These are phyloP conservation scores for Lentinula boryana DNA, from an alignment of 768 basidiomycete genomes.

Conservation along the genomic window DNA sequence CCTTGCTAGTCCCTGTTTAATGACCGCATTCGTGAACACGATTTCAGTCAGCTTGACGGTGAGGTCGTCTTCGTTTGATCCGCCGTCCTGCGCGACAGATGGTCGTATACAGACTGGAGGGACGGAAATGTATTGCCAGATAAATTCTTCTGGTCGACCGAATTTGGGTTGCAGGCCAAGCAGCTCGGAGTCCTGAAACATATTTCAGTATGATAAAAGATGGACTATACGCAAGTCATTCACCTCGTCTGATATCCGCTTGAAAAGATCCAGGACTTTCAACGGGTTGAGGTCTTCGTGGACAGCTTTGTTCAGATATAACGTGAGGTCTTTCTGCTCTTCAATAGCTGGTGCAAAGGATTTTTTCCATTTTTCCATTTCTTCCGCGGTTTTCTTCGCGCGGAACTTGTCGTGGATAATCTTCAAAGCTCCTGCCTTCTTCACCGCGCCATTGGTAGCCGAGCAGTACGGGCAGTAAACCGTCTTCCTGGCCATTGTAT, in stretches of 20 bases:
- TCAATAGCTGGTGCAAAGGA: slow-evolving; percentile 79
- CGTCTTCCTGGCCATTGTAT: slow-evolving; percentile 81
- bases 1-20: slow-evolving; percentile 84
- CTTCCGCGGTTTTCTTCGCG: slow-evolving; percentile 85
- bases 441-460: slow-evolving; percentile 90
- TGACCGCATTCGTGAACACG: slow-evolving; percentile 87
- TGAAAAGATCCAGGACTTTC: slow-evolving; percentile 89
- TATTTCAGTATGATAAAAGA: background rate
- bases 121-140: slow-evolving; percentile 99
- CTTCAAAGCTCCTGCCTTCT: slow-evolving; percentile 83
- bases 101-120: slow-evolving; percentile 97
- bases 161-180: slow-evolving; percentile 83
- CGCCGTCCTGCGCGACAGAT: slow-evolving; percentile 95
- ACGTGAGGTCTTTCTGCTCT: slow-evolving; percentile 79
- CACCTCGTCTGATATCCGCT: slow-evolving; percentile 88
- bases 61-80: slow-evolving; percentile 97
- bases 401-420: slow-evolving; percentile 98
- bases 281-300: slow-evolving; percentile 93
- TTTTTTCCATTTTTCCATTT: slow-evolving; percentile 82
- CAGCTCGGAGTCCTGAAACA: slow-evolving; percentile 82
- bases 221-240: slow-evolving; percentile 2
- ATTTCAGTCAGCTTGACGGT: slow-evolving; percentile 98
- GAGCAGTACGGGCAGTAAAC: slow-evolving; percentile 92
- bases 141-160: slow-evolving; percentile 93
- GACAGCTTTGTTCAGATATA: slow-evolving; percentile 81